Evolutionary conservation across 2,329 filamentous ascomycete species (phyloP).

Genomic region (Talaromyces piceae): DNA sequence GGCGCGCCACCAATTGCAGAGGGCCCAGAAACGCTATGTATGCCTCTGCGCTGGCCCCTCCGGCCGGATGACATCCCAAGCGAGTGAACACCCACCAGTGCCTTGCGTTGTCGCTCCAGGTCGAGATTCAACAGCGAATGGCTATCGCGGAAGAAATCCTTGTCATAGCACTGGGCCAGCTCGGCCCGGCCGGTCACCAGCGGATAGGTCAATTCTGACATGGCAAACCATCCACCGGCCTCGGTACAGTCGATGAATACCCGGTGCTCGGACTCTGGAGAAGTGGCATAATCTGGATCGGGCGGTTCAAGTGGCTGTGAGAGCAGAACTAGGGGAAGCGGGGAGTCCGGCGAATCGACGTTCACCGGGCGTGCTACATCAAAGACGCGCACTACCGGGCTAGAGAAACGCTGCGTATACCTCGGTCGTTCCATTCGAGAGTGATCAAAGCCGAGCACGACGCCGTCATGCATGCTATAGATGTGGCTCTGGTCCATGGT

Average conservation of each 20-base stretch:
- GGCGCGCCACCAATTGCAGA: conserved; percentile 23
- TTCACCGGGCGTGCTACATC: conserved; percentile 72
- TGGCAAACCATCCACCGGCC: conserved; percentile 84
- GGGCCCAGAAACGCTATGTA: conserved; percentile 40
- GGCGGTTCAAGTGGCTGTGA: conserved; percentile 70
- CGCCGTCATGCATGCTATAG: conserved; percentile 77
- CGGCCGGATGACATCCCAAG: conserved; percentile 35
- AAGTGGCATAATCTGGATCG: conserved; percentile 33
- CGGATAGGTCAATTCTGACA: conserved; percentile 81
- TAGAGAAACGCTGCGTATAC: conserved; percentile 62
- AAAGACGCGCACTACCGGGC: conserved; percentile 80
- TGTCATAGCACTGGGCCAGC: conserved; percentile 50
- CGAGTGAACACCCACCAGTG: conserved; percentile 64
- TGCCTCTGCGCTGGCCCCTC: conserved; percentile 26
- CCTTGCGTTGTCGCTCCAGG: conserved; percentile 48
- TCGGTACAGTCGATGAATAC: conserved; percentile 85
- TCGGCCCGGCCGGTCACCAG: conserved; percentile 66
- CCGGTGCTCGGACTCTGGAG: conserved; percentile 41
- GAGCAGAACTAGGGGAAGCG: conserved; percentile 69
- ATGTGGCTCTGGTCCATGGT: conserved; percentile 86
- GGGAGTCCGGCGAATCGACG: conserved; percentile 52
- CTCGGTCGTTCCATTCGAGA: conserved; percentile 48
- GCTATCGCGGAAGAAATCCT: conserved; percentile 38
- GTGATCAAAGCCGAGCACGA: conserved; percentile 72
- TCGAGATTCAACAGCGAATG: conserved; percentile 32